Conservation (phyloP, 768 basidiomycete species). For the Psilocybe cyanescens region DNA sequence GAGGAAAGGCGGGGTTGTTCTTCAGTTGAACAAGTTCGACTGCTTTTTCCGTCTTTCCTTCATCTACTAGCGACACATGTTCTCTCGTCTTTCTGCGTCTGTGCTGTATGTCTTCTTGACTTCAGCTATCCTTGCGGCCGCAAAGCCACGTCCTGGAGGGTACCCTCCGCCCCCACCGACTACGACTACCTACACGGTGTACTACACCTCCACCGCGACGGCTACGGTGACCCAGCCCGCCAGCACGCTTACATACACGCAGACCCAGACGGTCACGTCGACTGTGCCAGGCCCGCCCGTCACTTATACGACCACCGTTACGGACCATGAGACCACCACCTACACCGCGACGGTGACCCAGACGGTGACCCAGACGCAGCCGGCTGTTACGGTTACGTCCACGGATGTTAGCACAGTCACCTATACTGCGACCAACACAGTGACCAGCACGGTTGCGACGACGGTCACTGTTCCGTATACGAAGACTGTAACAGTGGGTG, state of each 20-base stretch:
- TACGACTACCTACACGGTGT: constrained; percentile 12
- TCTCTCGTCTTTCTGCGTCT: constrained; percentile 26
- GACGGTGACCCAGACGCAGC: constrained; percentile 3
- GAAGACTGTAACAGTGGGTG: not conserved
- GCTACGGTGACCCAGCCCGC: constrained; percentile 17
- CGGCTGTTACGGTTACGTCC: constrained; percentile 7
- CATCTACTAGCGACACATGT: constrained; percentile 23
- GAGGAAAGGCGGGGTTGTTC: not conserved
- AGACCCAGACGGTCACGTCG: constrained; percentile 12
- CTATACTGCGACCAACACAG: not conserved
- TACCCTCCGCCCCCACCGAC: constrained; percentile 6
- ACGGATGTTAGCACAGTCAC: constrained; percentile 7
- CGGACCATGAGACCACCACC: constrained; percentile 10
- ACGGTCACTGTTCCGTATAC: constrained; percentile 3
- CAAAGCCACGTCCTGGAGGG: constrained; percentile 21
- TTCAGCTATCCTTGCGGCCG: constrained; percentile 31
- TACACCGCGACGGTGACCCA: constrained; percentile 9
- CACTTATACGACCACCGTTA: constrained; percentile 12
- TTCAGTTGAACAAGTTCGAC: constrained; percentile 25
- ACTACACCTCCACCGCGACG: constrained; percentile 19
- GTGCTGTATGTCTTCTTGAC: constrained; percentile 18
- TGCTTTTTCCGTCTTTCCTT: constrained; percentile 14
- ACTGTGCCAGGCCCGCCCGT: constrained; percentile 1
- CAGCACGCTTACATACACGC: not conserved
- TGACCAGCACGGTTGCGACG: not conserved